These are phyloP conservation scores for Phoenix dactylifera DNA, from an alignment of 176 grass and related monocot genomes.

Conservation along the genomic window DNA sequence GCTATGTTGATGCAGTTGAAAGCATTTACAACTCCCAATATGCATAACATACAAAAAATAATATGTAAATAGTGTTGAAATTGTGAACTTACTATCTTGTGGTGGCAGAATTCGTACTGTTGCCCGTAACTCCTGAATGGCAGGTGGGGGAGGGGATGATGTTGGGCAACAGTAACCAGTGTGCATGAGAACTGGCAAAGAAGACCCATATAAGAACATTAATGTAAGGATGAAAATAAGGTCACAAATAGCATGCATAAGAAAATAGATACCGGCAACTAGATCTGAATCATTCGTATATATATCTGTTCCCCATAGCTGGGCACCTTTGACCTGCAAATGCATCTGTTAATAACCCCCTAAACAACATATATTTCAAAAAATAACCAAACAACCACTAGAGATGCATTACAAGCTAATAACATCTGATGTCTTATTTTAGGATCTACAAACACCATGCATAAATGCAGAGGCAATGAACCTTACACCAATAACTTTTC, in stretches of 20 bases:
- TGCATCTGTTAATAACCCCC: not conserved
- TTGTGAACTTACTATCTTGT: slow-evolving; percentile 43
- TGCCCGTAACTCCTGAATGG: slow-evolving; percentile 70
- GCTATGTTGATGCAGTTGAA: too few species aligned
- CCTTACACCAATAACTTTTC: too few species aligned
- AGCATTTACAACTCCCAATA: too few species aligned
- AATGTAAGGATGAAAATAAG: not conserved
- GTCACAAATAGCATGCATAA: not conserved
- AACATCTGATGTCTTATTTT: too few species aligned
- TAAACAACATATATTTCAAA: too few species aligned
- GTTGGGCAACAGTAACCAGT: slow-evolving; percentile 87
- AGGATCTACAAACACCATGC: too few species aligned
- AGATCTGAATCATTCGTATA: slow-evolving; percentile 97
- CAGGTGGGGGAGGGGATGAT: slow-evolving; percentile 63
- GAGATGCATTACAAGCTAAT: too few species aligned
- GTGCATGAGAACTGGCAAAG: slow-evolving; percentile 83
- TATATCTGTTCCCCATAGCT: slow-evolving; percentile 92
- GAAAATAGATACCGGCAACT: slow-evolving; percentile 60
- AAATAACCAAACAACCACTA: too few species aligned
- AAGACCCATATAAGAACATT: slow-evolving; percentile 24
- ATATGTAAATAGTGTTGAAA: too few species aligned
- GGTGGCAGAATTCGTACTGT: slow-evolving; percentile 74
- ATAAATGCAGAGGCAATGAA: too few species aligned
- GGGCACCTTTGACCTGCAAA: slow-evolving; percentile 90
- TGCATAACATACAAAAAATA: too few species aligned